Conservation (phyloP, 495 filamentous ascomycete species). For the Xylaria acuta region DNA sequence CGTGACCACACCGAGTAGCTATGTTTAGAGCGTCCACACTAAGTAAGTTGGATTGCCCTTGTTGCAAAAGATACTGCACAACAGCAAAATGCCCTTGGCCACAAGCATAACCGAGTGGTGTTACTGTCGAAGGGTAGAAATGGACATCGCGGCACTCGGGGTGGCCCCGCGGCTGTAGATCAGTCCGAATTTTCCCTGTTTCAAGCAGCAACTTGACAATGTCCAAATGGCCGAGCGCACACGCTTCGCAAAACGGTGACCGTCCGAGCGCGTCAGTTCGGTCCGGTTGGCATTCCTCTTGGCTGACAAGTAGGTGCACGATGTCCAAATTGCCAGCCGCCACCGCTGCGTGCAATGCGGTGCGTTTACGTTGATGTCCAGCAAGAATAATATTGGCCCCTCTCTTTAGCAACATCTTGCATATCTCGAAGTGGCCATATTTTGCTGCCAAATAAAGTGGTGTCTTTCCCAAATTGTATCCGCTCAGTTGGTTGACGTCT, state of each 20-base stretch:
- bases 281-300: not conserved
- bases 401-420: not conserved
- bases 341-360: not conserved
- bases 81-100: not conserved
- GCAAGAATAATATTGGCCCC: not conserved
- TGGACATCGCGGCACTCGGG: not conserved
- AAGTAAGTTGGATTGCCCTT: not conserved
- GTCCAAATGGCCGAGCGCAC: slow-evolving; percentile 1
- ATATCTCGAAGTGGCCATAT: not conserved
- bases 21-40: not conserved
- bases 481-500: not conserved
- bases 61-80: slow-evolving; percentile 12
- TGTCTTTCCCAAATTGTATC: too few species aligned
- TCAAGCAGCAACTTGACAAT: slow-evolving; percentile 2
- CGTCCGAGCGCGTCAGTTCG: not conserved
- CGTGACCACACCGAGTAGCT: not conserved
- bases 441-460: not conserved
- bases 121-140: not conserved
- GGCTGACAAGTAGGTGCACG: not conserved
- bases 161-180: not conserved
- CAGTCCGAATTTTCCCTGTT: not conserved
- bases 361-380: not conserved
- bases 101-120: slow-evolving; percentile 6
- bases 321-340: not conserved
- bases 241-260: slow-evolving; percentile 1